Percentiles rank a stretch among this genome's conserved stretches.
These are phyloP conservation scores for Cichorium intybus DNA, from an alignment of 140 eudicot species.

Conservation along the genomic window DNA sequence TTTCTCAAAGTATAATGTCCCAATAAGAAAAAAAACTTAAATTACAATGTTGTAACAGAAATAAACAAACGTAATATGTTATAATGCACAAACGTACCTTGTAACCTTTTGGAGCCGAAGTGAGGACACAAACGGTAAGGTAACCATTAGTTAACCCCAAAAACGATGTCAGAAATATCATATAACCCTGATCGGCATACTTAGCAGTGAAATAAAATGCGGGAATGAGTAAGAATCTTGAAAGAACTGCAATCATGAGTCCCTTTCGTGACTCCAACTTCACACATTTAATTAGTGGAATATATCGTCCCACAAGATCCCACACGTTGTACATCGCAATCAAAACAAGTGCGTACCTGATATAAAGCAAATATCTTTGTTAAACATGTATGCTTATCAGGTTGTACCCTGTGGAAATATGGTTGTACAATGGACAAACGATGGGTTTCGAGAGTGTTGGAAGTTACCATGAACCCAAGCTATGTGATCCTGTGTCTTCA, in stretches of 20 bases:
- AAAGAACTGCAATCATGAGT: constrained; percentile 23
- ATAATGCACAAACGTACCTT: constrained; percentile 36
- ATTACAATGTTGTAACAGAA: too few species aligned
- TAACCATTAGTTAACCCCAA: constrained; percentile 55
- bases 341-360: constrained; percentile 55
- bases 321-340: constrained; percentile 55
- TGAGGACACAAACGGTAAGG: constrained; percentile 55
- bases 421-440: not conserved
- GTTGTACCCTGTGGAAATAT: not conserved
- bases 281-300: constrained; percentile 35
- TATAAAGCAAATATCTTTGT: not conserved
- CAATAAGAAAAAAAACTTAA: too few species aligned
- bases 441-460: not conserved
- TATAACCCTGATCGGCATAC: constrained; percentile 54
- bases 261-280: constrained; percentile 60
- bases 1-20: too few species aligned
- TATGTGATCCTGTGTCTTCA: constrained; percentile 55
- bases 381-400: not conserved
- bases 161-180: constrained; percentile 51
- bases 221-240: constrained; percentile 51
- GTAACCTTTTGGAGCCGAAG: constrained; percentile 56
- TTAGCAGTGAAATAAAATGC: constrained; percentile 60
- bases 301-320: constrained; percentile 58
- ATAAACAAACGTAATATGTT: not conserved
- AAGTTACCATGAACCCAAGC: constrained; percentile 55